Evolutionary conservation across 345 rosid genomes (phyloP).

Genomic region (Ceriops tagal): DNA sequence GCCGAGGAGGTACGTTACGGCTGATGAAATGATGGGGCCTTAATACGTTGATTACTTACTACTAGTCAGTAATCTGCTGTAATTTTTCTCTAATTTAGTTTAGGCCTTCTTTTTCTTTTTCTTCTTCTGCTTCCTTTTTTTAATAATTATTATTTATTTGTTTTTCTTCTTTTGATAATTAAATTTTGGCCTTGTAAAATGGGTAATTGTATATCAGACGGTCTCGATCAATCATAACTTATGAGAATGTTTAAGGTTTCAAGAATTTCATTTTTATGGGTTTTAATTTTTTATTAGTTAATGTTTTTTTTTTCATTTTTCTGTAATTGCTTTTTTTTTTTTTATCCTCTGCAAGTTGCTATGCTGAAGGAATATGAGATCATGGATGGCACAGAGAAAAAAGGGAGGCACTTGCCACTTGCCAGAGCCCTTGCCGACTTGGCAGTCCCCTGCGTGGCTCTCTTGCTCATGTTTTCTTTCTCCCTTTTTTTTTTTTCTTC

Average conservation of each 20-base stretch:
- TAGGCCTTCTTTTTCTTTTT: not conserved
- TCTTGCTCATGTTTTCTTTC: not conserved
- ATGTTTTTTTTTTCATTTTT: too few relatives aligned
- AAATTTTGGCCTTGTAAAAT: slow-evolving; percentile 28
- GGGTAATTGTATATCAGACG: slow-evolving; percentile 21
- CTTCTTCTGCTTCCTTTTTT: not conserved
- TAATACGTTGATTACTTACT: slow-evolving; percentile 13
- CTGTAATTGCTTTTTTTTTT: too few relatives aligned
- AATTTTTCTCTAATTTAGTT: not conserved
- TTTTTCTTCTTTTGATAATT: not conserved
- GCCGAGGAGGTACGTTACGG: slow-evolving; percentile 22
- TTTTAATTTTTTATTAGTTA: not conserved
- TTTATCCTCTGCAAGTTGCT: not conserved
- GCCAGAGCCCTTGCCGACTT: not conserved
- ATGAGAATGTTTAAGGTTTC: not conserved
- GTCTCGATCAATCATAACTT: not conserved
- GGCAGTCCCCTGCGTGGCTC: not conserved
- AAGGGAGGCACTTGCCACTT: not conserved
- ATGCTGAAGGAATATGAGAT: not conserved
- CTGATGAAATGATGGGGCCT: not conserved
- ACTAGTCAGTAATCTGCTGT: not conserved
- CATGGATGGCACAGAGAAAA: not conserved
- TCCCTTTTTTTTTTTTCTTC: not conserved
- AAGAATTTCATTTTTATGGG: not conserved
- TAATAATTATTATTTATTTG: not conserved